These are phyloP conservation scores for Coprinopsis sp. DNA, from an alignment of 768 basidiomycete species.

Conservation along the genomic window DNA sequence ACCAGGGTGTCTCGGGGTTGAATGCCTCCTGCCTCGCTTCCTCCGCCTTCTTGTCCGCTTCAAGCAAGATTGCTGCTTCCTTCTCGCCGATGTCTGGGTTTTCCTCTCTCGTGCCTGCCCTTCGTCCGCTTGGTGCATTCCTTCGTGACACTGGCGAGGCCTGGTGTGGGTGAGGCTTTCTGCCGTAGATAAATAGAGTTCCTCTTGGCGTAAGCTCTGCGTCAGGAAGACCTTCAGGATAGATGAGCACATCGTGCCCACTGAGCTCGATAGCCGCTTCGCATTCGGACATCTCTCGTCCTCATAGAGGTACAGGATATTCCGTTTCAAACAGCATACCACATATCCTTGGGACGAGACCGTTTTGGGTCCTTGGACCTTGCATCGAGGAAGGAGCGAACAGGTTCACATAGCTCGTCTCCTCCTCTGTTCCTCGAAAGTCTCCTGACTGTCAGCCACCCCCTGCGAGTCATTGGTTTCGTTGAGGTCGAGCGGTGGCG, in stretches of 20 bases:
- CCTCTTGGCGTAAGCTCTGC: slow-evolving; percentile 90
- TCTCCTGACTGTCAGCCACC: slow-evolving; percentile 82
- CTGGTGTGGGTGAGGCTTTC: slow-evolving; percentile 32
- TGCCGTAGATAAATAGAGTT: slow-evolving; percentile 81
- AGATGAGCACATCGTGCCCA: slow-evolving; percentile 71
- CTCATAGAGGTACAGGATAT: slow-evolving; percentile 89
- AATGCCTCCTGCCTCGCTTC: slow-evolving; percentile 47
- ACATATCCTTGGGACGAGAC: slow-evolving; percentile 85
- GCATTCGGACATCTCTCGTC: slow-evolving; percentile 89
- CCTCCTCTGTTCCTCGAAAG: slow-evolving; percentile 63
- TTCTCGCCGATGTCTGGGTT: slow-evolving; percentile 24
- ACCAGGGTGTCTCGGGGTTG: slow-evolving; percentile 71
- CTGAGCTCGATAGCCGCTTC: slow-evolving; percentile 86
- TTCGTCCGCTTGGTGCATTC: slow-evolving; percentile 35
- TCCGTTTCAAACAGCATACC: slow-evolving; percentile 91
- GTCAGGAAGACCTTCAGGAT: slow-evolving; percentile 69
- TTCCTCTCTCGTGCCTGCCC: slow-evolving; percentile 27
- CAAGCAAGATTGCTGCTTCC: slow-evolving; percentile 29
- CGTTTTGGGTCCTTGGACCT: slow-evolving; percentile 81
- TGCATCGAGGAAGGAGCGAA: slow-evolving; percentile 75
- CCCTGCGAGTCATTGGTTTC: slow-evolving; percentile 68
- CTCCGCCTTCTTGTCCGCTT: slow-evolving; percentile 39
- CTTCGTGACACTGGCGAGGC: slow-evolving; percentile 47
- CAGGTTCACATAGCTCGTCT: slow-evolving; percentile 71
- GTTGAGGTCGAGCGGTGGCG: slow-evolving; percentile 36